A percentile compares a stretch with the other conserved stretches of the same genome.
These are phyloP conservation scores for Tylopilus orsonianus DNA, from an alignment of 1,284 basidiomycete genomes.

Conservation along the genomic window DNA sequence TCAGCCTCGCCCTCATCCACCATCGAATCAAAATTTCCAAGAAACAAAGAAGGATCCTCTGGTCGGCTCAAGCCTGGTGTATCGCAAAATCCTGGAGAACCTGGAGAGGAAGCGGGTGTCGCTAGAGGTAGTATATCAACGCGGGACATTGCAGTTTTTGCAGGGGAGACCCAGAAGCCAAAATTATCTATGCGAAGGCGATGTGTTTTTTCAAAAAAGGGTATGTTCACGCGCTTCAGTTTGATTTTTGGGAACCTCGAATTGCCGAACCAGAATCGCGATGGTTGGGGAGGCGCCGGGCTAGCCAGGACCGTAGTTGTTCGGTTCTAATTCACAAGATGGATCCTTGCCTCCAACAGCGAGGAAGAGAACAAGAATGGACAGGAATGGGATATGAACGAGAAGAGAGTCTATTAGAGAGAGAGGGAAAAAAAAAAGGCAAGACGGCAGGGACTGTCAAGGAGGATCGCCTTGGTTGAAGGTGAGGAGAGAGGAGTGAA, in stretches of 20 bases:
- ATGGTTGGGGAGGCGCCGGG: conserved; percentile 61
- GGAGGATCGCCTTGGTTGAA: conserved; percentile 69
- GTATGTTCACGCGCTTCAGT: conserved; percentile 21
- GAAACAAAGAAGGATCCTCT: conserved; percentile 27
- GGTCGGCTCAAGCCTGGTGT: conserved; percentile 33
- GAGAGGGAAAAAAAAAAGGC: conserved; percentile 14
- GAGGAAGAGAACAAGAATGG: conserved; percentile 53
- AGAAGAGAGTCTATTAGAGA: conserved; percentile 10
- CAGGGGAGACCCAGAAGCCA: conserved; percentile 19
- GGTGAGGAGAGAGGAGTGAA: conserved; percentile 20
- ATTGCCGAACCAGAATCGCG: conserved; percentile 73
- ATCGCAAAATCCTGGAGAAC: conserved; percentile 35
- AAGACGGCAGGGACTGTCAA: conserved; percentile 46
- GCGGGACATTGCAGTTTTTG: conserved; percentile 52
- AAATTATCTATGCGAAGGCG: conserved; percentile 32
- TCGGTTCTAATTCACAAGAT: conserved; percentile 51
- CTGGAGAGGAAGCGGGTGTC: conserved; percentile 25
- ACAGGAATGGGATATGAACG: conserved; percentile 7
- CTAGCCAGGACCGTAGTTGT: conserved; percentile 61
- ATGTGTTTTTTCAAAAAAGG: conserved; percentile 20
- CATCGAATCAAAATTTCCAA: conserved; percentile 30
- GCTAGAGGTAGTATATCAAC: conserved; percentile 54
- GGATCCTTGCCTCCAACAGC: conserved; percentile 60
- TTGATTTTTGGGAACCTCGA: conserved; percentile 37
- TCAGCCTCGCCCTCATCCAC: conserved; percentile 32